Conservation (phyloP, 2,329 filamentous ascomycete species). For the Nothophoma quercina region DNA sequence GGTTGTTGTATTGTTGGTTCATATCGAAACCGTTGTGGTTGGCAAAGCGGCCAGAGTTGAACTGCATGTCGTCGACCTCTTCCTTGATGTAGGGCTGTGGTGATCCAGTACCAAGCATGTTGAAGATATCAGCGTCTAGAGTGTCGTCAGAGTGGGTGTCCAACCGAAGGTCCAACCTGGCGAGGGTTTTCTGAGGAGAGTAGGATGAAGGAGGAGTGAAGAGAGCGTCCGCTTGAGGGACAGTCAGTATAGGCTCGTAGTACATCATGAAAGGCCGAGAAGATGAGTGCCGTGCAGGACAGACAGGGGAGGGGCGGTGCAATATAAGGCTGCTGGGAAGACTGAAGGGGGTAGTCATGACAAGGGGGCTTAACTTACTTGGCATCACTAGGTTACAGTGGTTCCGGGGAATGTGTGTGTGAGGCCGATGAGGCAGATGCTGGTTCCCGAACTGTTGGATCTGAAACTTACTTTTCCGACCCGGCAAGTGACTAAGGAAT, state of each 20-base stretch:
- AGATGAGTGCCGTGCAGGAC: conserved; percentile 15
- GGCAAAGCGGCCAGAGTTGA: conserved; percentile 59
- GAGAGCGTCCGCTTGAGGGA: conserved; percentile 52
- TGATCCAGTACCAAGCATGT: conserved; percentile 64
- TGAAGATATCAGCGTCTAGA: conserved; percentile 54
- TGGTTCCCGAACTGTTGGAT: conserved; percentile 46
- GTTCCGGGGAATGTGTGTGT: conserved; percentile 45
- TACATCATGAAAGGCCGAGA: conserved; percentile 39
- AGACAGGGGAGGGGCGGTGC: conserved; percentile 16
- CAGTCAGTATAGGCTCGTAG: conserved; percentile 48
- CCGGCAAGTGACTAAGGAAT: conserved; percentile 47
- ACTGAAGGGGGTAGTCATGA: conserved; percentile 42
- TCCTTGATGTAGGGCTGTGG: conserved; percentile 71
- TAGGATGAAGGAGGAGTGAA: conserved; percentile 53
- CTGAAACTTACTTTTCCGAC: conserved; percentile 49
- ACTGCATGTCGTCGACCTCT: conserved; percentile 70
- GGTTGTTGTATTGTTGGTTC: conserved; percentile 57
- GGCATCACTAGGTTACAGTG: conserved; percentile 51
- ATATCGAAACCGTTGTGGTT: conserved; percentile 60
- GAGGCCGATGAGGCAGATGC: conserved; percentile 42
- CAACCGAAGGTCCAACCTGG: conserved; percentile 48
- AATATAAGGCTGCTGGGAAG: conserved; percentile 36
- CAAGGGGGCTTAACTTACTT: conserved; percentile 47
- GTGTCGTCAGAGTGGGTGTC: conserved; percentile 51
- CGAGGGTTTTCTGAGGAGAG: conserved; percentile 49